These are phyloP conservation scores for Ambrosia artemisiifolia DNA, from an alignment of 129 eudicot species.

Conservation along the genomic window DNA sequence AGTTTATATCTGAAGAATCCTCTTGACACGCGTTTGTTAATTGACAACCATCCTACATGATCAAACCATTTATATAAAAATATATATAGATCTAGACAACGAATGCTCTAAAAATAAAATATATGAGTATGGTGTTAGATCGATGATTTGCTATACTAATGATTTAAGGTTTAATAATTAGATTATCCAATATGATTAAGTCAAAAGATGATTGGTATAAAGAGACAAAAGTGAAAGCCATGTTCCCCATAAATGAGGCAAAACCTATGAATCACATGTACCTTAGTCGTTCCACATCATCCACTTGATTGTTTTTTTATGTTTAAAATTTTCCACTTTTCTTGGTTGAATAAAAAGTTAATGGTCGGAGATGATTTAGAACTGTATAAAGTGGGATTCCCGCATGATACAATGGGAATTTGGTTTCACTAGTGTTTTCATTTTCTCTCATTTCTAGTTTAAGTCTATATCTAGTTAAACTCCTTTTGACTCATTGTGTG, in stretches of 20 bases:
- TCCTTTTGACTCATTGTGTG: too few relatives aligned
- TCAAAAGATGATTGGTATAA: slow-evolving; percentile 19
- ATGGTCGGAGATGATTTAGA: not conserved
- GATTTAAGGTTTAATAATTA: not conserved
- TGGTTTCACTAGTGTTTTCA: too few relatives aligned
- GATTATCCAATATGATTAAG: not conserved
- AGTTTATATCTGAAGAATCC: not conserved
- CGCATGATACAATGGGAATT: too few relatives aligned
- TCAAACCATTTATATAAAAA: too few relatives aligned
- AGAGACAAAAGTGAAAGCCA: slow-evolving; percentile 7
- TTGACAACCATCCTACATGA: not conserved
- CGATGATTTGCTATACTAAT: not conserved
- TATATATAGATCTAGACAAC: not conserved
- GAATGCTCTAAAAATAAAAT: not conserved
- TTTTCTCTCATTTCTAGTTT: too few relatives aligned
- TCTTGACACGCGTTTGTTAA: not conserved
- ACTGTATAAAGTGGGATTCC: too few relatives aligned
- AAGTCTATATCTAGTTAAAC: too few relatives aligned
- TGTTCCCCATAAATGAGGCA: slow-evolving; percentile 25
- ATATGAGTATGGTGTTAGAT: not conserved
- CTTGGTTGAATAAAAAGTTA: not conserved
- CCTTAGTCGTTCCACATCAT: not conserved
- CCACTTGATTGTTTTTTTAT: not conserved
- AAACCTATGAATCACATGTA: slow-evolving; percentile 4
- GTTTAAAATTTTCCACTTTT: not conserved